Base-by-base conservation (phyloP, 148 eudicot genomes). In the Oxyria digyna region DNA sequence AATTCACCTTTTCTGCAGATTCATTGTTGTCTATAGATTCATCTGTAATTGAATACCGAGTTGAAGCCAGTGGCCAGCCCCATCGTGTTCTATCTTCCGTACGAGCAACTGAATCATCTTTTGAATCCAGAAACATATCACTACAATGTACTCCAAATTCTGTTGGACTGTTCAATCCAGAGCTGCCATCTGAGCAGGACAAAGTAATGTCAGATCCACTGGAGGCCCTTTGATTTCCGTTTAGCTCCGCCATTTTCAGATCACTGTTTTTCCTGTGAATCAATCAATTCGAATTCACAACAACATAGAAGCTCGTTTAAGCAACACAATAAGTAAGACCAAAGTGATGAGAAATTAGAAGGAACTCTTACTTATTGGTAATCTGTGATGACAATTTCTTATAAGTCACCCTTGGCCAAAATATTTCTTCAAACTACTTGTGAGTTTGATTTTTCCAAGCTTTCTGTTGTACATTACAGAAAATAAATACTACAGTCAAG, bases 191-290 rank as follows among this genome's bases (percentile, higher is more conserved):
- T 0, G 93, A 82, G 72, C 92, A 85, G 64, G 96, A 88, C 68
- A 88, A 71, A 20, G 99, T 94, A 62, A 88, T 73, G 69, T 94
- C 99, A 5, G 99, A 91, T 72, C 84, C 97, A 72, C 85, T 87
- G 11, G 96, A 81, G 78, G 80, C 76, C 79, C 82, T 76, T 33
- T 69, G 78, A 29, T 71, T 79, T 27, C 78, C 81, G 52, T 81
- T 84, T 31, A 80, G 62, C 64, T 74, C 86, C 63, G 79, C 71
- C 69, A 76, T 71, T 17, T 76, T 78, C 23, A 83, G 74, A 35
- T 76, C 54, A 74, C 42, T 78, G 81, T 64, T 72, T 81, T 55
- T 78, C 85, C 98, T 90, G 81, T 64, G 42, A 45, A 77, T 76
- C 65, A 45, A 77, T 76, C 65, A 17, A 75, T 45, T 46, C 66